Evolutionary conservation across 139 green algal species (phyloP), one percentile per base, ranked within the genome.

Genomic region (Chlamydomonas applanata): DNA sequence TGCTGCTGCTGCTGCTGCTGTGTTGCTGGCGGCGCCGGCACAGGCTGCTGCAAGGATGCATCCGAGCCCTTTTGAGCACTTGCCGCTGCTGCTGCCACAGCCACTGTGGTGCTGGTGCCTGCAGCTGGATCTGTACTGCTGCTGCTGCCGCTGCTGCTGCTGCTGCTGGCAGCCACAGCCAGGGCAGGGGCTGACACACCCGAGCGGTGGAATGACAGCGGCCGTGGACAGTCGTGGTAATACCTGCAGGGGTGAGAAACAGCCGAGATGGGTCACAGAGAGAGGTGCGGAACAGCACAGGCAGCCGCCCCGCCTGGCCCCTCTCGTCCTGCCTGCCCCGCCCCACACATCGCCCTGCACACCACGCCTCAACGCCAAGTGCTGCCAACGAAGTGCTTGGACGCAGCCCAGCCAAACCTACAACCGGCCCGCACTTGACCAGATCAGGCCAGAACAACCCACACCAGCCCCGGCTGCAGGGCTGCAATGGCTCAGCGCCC

Each of bases 221-320:
- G 59, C 5, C 24, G 29, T n/a, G 72, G 78, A 66, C 72, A 79
- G 72, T 83, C 66, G 1, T 76, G 68, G 44, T 71, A 49, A 33
- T 76, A 73, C 44, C 67, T 73, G 67, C 3, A 14, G 60, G 56
- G 19, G 17, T 20, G 29, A 36, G 13, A 45, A 4, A 25, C 25
- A 35, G 5, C 3, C 29, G 16, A 4, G 29, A 64, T 14, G 22
- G 56, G 56, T n/a, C 40, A 49, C 40, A 24, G 14, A 36, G 59
- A 4, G 20, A 24, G 14, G 5, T 45, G 25, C 3, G 4, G 4
- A 36, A 16, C 25, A 45, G 59, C 27, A 45, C 11, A 36, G 14
- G 27, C 27, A 4, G 16, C 25, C 22, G 16, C 16, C 4, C 13
- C 13, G 40, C 7, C 32, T 53, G 20, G 32, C 16, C 14, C 5